Percentiles rank a stretch among this genome's conserved stretches.
Conservation (phyloP, 176 grass and related monocot species). For the Oryza glumipatula region DNA sequence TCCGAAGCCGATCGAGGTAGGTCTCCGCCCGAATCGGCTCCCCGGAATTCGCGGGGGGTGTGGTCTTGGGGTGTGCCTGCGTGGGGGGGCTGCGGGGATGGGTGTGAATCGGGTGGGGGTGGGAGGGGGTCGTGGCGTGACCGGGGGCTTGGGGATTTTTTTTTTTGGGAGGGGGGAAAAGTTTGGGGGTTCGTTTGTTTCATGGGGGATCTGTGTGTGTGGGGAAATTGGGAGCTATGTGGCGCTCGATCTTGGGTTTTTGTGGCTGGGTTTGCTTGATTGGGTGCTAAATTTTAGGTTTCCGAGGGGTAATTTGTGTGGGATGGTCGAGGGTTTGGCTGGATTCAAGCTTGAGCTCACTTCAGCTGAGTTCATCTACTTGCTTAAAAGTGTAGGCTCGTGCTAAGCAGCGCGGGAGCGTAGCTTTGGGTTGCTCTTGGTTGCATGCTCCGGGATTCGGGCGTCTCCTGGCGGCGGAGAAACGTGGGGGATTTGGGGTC, state of each 20-base stretch:
- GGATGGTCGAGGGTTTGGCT: slow-evolving; percentile 13
- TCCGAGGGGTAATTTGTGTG: slow-evolving; percentile 38
- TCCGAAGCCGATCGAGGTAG: slow-evolving; percentile 54
- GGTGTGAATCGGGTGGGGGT: slow-evolving; percentile 45
- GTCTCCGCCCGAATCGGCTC: slow-evolving; percentile 46
- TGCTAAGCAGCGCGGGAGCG: neutral
- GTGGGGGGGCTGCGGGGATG: neutral
- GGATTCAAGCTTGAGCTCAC: slow-evolving; percentile 53
- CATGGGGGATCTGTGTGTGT: slow-evolving; percentile 50
- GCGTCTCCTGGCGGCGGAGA: slow-evolving; percentile 20
- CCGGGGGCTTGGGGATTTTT: slow-evolving; percentile 25
- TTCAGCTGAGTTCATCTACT: slow-evolving; percentile 5
- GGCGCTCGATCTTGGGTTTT: slow-evolving; percentile 46
- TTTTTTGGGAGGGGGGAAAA: neutral
- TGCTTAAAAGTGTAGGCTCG: neutral
- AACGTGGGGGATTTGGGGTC: slow-evolving; percentile 51
- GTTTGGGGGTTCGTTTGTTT: slow-evolving; percentile 13
- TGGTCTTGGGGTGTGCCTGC: neutral
- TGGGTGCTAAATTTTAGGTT: slow-evolving; percentile 39
- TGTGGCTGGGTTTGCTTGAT: slow-evolving; percentile 4
- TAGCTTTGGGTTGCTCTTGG: slow-evolving; percentile 32
- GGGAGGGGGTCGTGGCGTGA: slow-evolving; percentile 26
- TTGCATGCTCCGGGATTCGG: slow-evolving; percentile 39
- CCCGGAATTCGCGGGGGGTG: slow-evolving; percentile 41
- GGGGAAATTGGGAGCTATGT: slow-evolving; percentile 37